Base-by-base conservation (phyloP, 2,329 filamentous ascomycete genomes). In the Nothopassalora personata region DNA sequence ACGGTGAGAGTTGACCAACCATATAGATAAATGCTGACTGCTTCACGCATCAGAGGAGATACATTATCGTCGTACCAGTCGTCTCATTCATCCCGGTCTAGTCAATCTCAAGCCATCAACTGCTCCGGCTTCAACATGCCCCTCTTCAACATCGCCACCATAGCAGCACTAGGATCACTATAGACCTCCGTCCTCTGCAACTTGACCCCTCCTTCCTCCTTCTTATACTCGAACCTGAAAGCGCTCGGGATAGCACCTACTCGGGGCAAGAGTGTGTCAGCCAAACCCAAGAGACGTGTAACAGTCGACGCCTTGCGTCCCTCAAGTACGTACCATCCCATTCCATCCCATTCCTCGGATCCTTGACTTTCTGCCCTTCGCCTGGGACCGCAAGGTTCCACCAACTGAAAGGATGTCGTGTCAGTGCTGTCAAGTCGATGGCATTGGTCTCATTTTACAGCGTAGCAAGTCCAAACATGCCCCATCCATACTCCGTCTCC, bases 141-240 rank as follows among this genome's bases (percentile, higher is more conserved):
- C 46, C 55, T 48, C 56, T 66, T 57, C 34, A 66, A 45, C 64
- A 65, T 65, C 19, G 55, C 28, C 46, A 65, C 61, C 36, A 66
- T n/a, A 10, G 63, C 66, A 18, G 55, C 47, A 39, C 56, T 64
- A 28, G 66, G 61, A 57, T 66, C 61, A 48, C 57, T 59, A 46
- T 60, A 65, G 52, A 64, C 64, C 51, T 61, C 58, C 15, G 60
- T 65, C 46, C 50, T 54, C 18, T 43, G 31, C 18, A 66, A 46
- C 57, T 60, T 58, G 18, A 67, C 49, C 3, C 4, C 15, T 0
- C 58, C 58, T 2, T 57, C 62, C 31, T 65, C 61, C 60, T 68
- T 67, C 5, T 63, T 56, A 60, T 67, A 68, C 33, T 56, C 45
- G 33, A 70, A 70, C 19, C 59, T 60, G 59, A 70, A 70, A 11